These are phyloP conservation scores for Rhizopus sp. DNA, from an alignment of 371 early-diverging fungal genomes.

Conservation along the genomic window DNA sequence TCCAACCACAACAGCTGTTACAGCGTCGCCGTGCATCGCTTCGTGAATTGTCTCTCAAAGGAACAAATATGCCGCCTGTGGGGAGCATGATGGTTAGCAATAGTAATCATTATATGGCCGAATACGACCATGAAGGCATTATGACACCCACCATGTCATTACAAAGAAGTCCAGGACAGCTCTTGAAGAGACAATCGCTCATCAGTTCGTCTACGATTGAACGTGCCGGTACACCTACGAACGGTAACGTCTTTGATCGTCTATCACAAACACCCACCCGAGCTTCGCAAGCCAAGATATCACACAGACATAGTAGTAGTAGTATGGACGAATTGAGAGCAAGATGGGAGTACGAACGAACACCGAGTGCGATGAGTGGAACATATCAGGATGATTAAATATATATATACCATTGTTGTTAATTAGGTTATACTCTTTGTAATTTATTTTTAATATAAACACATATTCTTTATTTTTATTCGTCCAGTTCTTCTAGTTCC, in stretches of 20 bases:
- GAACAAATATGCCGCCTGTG: conserved; percentile 3
- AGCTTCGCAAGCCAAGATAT: conserved; percentile 47
- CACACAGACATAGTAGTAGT: conserved; percentile 34
- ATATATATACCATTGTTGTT: background rate
- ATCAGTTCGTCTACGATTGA: conserved; percentile 13
- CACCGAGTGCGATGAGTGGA: conserved; percentile 34
- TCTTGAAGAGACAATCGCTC: conserved; percentile 6
- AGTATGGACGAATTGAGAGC: conserved; percentile 34
- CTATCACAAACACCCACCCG: conserved; percentile 48
- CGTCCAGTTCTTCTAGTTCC: background rate
- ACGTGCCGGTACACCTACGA: conserved; percentile 28
- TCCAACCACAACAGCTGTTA: conserved; percentile 12
- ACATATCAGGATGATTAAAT: conserved; percentile 23
- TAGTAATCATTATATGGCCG: conserved; percentile 8
- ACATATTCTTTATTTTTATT: no score
- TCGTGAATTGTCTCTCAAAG: conserved; percentile 35
- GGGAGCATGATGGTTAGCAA: background rate
- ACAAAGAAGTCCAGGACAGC: conserved; percentile 19
- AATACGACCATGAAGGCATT: conserved; percentile 13
- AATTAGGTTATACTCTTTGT: no score
- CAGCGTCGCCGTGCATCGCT: conserved; percentile 40
- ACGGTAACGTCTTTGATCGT: conserved; percentile 46
- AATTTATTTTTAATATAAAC: no score
- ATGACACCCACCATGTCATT: conserved; percentile 19
- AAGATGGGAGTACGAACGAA: conserved; percentile 27